Evolutionary conservation across 805 yeast species (phyloP).

Genomic region (Jamesozyma rosinii): DNA sequence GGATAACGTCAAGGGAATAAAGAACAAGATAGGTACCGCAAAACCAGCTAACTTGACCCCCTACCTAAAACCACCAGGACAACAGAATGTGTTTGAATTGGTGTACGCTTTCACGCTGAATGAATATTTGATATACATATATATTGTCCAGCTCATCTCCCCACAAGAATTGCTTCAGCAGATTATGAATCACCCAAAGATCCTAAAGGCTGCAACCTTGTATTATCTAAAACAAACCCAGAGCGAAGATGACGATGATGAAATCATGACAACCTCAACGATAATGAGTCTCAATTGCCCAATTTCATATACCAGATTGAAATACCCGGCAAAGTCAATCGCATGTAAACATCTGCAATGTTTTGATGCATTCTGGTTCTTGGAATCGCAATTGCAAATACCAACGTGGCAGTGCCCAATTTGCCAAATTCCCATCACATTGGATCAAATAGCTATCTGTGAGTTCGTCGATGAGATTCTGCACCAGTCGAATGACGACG

Average conservation of each 20-base stretch:
- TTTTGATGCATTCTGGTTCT: slow-evolving; percentile 69
- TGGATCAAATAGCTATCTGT: slow-evolving; percentile 58
- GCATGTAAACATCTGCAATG: slow-evolving; percentile 81
- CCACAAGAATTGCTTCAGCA: slow-evolving; percentile 35
- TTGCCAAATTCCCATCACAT: slow-evolving; percentile 46
- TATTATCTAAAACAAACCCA: slow-evolving; percentile 21
- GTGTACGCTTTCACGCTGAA: slow-evolving; percentile 50
- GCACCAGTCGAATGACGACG: slow-evolving; percentile 40
- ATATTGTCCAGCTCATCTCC: slow-evolving; percentile 44
- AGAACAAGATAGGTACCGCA: slow-evolving; percentile 68
- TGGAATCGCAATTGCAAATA: slow-evolving; percentile 66
- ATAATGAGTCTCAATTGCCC: slow-evolving; percentile 70
- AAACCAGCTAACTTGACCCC: slow-evolving; percentile 72
- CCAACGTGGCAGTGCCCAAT: slow-evolving; percentile 87
- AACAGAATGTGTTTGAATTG: slow-evolving; percentile 39
- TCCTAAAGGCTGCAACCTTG: slow-evolving; percentile 43
- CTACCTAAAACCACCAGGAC: slow-evolving; percentile 28
- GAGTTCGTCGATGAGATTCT: slow-evolving; percentile 68
- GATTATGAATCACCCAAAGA: slow-evolving; percentile 41
- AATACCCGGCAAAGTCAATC: slow-evolving; percentile 59
- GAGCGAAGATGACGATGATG: slow-evolving; percentile 46
- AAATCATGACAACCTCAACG: slow-evolving; percentile 55
- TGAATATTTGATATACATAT: slow-evolving; percentile 45
- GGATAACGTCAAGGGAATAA: slow-evolving; percentile 62
- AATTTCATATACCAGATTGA: slow-evolving; percentile 58